Conservation (phyloP, 208 protist species). For the Leishmania major region DNA sequence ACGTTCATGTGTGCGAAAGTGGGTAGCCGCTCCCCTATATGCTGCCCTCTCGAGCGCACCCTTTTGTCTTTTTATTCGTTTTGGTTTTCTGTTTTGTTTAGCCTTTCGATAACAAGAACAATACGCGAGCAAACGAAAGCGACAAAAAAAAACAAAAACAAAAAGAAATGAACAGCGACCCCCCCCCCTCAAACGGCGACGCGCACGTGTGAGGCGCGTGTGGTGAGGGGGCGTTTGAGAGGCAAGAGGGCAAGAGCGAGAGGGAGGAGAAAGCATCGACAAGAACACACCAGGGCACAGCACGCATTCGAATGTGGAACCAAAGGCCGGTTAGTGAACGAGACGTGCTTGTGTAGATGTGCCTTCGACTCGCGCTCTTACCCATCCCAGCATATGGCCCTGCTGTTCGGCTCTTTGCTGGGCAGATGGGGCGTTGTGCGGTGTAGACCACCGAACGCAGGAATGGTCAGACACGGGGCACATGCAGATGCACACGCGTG, state of each 20-base stretch:
- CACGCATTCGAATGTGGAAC: not conserved
- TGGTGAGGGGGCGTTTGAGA: not conserved
- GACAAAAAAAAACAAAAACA: no score
- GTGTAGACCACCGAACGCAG: not conserved
- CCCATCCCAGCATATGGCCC: not conserved
- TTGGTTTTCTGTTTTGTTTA: no score
- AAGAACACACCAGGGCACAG: not conserved
- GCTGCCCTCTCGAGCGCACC: not conserved
- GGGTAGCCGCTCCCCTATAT: not conserved
- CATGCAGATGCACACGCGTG: not conserved
- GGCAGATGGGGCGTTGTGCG: not conserved
- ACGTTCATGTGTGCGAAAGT: not conserved
- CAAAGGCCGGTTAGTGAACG: not conserved
- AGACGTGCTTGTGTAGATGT: not conserved
- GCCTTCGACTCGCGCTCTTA: not conserved
- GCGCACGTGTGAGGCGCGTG: not conserved
- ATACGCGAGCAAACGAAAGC: not conserved
- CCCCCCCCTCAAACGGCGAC: not conserved
- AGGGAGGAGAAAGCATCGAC: not conserved
- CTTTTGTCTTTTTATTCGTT: no score
- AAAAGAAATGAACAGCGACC: no score
- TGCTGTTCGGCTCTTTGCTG: not conserved
- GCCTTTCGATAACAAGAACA: no score
- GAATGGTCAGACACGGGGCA: not conserved
- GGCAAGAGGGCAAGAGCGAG: not conserved